Base-by-base conservation (phyloP, 2,329 filamentous ascomycete species). In the Diplocarpon rosae region DNA sequence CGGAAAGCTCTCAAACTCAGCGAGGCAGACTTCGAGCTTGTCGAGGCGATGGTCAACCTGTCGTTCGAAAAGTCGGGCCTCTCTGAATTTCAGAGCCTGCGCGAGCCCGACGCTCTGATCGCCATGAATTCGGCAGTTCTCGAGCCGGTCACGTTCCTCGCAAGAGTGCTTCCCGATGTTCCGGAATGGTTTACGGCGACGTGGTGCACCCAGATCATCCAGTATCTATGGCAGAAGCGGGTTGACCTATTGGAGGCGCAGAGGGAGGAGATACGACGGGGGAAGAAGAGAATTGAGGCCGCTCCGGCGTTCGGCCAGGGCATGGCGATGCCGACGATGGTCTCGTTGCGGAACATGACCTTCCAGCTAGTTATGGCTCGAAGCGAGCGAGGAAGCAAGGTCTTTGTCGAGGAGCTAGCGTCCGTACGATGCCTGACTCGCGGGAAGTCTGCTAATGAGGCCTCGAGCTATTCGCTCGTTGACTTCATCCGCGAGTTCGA, bases 401-500 rank as follows among this genome's bases (percentile, higher is more conserved):
- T 29, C 11, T 12, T 20, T 6, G n/a, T 43, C 17, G 15, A n/a
- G 3, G 37, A 32, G 12, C 9, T 45, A 2, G 30, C 37, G 13
- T 12, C 37, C 5, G 10, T 33, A 15, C 20, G 12, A 20, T 43
- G 40, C 14, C 28, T 47, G 7, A 20, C 31, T 8, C 41, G 33
- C 15, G 41, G 37, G 4, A 33, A 29, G 4, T 12, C 36, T 6
- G n/a, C 17, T 2, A 14, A 37, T 10, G 20, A 43, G 13, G 29
- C 42, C 17, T 11, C 32, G 11, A 43, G 33, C n/a, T 47, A 40
- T 16, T 36, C 27, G 3, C 28, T 37, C 9, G 7, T 14, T 5
- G 8, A 32, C 3, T 44, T 47, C 37, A 33, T 44, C 14, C 20
- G 12, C 2, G 37, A 43, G 14, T 43, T 47, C 15, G 32, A 47